Evolutionary conservation across 73 alveolate genomes (phyloP).

Genomic region (Symbiodinium natans): DNA sequence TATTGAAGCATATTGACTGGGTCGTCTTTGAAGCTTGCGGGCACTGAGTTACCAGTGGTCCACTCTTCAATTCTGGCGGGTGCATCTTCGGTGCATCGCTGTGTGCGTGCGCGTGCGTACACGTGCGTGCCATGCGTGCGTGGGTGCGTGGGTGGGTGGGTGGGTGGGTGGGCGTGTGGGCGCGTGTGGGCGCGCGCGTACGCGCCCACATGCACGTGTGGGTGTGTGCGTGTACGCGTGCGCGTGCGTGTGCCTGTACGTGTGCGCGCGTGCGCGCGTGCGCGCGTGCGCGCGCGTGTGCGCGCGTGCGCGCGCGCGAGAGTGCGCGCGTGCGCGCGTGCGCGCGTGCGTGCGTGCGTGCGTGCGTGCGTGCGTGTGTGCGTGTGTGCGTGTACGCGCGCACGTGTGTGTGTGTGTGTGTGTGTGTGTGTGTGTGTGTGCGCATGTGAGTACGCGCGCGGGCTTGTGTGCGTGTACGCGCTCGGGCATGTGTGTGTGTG

Average conservation of each 20-base stretch:
- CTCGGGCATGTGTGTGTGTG: neutral
- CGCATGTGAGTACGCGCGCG: too few species aligned
- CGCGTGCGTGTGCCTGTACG: neutral
- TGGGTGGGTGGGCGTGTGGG: neutral
- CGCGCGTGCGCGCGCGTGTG: constrained; percentile 25
- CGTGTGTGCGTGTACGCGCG: constrained; percentile 20
- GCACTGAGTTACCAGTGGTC: too few species aligned
- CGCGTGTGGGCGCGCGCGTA: neutral
- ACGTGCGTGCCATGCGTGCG: neutral
- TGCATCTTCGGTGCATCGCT: too few species aligned
- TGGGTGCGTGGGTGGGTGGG: neutral
- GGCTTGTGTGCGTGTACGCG: neutral
- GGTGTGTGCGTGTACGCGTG: constrained; percentile 11
- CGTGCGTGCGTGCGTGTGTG: constrained; percentile 37
- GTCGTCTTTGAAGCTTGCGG: too few species aligned
- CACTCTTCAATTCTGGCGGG: too few species aligned
- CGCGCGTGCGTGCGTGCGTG: constrained; percentile 38
- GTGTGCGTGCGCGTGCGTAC: neutral
- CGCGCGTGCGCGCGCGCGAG: constrained; percentile 26
- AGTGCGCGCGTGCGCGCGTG: constrained; percentile 28
- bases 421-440: neutral
- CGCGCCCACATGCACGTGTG: neutral
- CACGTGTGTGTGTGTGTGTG: neutral
- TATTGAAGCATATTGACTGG: too few species aligned
- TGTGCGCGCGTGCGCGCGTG: constrained; percentile 29